A percentile compares a stretch with the other conserved stretches of the same genome.
Conservation (phyloP, 2,329 filamentous ascomycete genomes). For the Cadophora malorum region DNA sequence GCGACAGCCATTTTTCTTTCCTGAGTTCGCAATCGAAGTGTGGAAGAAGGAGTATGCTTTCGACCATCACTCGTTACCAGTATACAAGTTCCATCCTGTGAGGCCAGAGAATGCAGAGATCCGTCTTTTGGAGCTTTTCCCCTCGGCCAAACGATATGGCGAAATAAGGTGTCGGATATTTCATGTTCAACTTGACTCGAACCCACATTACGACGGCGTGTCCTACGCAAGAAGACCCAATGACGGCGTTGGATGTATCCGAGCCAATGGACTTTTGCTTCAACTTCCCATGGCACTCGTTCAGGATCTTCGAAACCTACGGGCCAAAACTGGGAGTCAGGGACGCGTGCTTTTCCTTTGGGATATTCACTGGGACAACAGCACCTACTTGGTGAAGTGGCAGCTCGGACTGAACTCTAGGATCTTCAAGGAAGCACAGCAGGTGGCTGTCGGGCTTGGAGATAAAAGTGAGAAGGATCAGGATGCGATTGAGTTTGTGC, state of each 20-base stretch:
- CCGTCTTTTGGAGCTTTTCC: not conserved
- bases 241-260: not conserved
- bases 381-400: not conserved
- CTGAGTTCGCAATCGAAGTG: not conserved
- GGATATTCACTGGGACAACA: not conserved
- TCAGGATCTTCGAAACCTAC: not conserved
- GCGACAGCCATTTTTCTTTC: not conserved
- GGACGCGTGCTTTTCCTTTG: not conserved
- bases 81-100: not conserved
- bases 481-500: not conserved
- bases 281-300: not conserved
- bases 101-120: conserved; percentile 1
- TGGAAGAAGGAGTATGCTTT: not conserved
- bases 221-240: not conserved
- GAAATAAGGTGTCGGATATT: conserved; percentile 1
- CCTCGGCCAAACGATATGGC: not conserved
- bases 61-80: not conserved
- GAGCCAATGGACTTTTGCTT: conserved; percentile 2
- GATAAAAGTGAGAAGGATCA: not conserved
- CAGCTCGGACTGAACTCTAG: not conserved
- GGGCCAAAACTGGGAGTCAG: not conserved
- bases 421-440: conserved; percentile 2
- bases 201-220: not conserved
- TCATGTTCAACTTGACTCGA: not conserved
- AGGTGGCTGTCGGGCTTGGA: not conserved